These are phyloP conservation scores for Fragilaria crotonensis DNA, from an alignment of 108 stramenopile species.

Conservation along the genomic window DNA sequence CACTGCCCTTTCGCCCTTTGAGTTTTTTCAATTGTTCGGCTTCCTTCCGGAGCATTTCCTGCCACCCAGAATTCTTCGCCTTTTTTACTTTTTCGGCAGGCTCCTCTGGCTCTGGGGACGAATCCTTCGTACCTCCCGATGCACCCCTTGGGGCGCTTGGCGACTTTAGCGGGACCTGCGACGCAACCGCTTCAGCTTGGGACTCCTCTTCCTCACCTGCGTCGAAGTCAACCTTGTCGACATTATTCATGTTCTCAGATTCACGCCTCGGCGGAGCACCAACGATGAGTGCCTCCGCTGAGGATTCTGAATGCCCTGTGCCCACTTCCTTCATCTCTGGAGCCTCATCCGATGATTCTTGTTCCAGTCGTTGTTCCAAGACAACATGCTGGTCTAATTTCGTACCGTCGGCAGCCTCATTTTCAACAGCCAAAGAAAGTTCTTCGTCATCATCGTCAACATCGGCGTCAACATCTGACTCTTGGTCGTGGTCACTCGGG, in stretches of 20 bases:
- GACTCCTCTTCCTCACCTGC: not conserved
- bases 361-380: conserved; percentile 1
- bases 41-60: conserved; percentile 70
- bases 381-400: no score
- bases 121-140: conserved; percentile 11
- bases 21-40: conserved; percentile 54
- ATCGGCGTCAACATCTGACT: not conserved
- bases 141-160: not conserved
- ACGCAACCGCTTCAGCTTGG: conserved; percentile 3
- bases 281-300: not conserved
- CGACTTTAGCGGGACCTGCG: not conserved
- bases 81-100: conserved; percentile 19
- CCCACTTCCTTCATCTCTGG: no score
- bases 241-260: not conserved
- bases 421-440: conserved; percentile 7
- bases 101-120: not conserved
- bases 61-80: conserved; percentile 64
- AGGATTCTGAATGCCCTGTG: no score
- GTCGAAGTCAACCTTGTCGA: conserved; percentile 1
- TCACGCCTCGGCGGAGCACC: not conserved
- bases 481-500: not conserved
- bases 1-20: conserved; percentile 40
- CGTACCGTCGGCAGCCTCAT: not conserved
- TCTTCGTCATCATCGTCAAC: conserved; percentile 8
- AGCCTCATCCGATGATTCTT: not conserved